Evolutionary conservation across 768 basidiomycete genomes (phyloP), one percentile per base, ranked within the genome.

Genomic region (Amanita subjunquillea): DNA sequence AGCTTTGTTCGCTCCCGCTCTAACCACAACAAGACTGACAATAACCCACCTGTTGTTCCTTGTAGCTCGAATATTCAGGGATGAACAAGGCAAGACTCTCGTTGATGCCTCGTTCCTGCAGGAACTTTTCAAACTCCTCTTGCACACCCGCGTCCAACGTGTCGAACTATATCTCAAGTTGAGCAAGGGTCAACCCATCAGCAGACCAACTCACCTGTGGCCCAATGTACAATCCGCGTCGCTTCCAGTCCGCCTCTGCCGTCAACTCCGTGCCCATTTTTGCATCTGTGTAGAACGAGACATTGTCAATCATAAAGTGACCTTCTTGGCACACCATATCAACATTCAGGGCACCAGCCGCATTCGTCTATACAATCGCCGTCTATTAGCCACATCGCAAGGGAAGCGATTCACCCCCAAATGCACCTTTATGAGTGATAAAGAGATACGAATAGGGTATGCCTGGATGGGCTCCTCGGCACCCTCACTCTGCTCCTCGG

Each of bases 201-300:
- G 7, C 15, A 7, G 10, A 23, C 25, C 34, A 23, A 57, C 71
- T 54, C 58, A 88, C 83, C 73, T 87, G 83, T 48, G 94, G 95
- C 1, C 95, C 95, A 63, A 95, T 82, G 75, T 96, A 98, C 57
- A 88, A 70, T 2, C 88, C 91, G 17, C 93, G 80, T 44, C 94
- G 82, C 65, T 86, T 87, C 91, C 90, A 97, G 70, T 97, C 93
- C 6, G 88, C 86, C 57, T 98, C 92, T 6, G 89, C 84, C 10
- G 82, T 89, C 59, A 89, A 67, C 6, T 86, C 87, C 12, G 80
- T 83, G 10, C 83, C 92, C 10, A 88, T 59, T 61, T 80, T 76
- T 29, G 73, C 69, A 58, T 92, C 88, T 1, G 72, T 65, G 69
- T 95, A 97, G 74, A 75, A 92, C 2, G 93, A 81, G 56, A 94